Evolutionary conservation across 2,329 filamentous ascomycete species (phyloP).

Genomic region (Claviceps cyperi): DNA sequence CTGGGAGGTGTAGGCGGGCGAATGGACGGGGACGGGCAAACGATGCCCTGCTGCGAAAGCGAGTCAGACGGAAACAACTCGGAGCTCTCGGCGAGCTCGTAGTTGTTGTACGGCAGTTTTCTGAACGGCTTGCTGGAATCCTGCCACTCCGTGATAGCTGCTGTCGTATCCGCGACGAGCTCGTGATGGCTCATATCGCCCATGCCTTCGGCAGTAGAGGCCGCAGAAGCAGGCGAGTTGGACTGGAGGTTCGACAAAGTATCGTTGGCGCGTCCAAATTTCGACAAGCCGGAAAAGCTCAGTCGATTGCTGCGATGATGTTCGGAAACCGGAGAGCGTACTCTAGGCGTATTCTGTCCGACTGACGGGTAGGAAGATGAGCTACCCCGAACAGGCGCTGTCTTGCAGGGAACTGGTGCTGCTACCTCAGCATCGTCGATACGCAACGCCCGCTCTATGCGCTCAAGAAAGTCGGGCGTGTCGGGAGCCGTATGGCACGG

Average conservation of each 20-base stretch:
- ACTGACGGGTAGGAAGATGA: slow-evolving; percentile 20
- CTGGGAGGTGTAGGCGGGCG: neutral
- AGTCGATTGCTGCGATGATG: slow-evolving; percentile 10
- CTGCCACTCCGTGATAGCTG: slow-evolving; percentile 14
- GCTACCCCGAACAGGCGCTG: slow-evolving; percentile 10
- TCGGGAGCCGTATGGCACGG: slow-evolving; percentile 1
- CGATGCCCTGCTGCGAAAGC: slow-evolving; percentile 8
- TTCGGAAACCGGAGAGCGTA: slow-evolving; percentile 16
- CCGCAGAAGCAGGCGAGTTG: slow-evolving; percentile 11
- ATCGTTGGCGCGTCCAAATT: slow-evolving; percentile 16
- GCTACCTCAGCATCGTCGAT: neutral
- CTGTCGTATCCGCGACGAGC: slow-evolving; percentile 12
- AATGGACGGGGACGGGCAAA: slow-evolving; percentile 1
- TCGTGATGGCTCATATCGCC: slow-evolving; percentile 9
- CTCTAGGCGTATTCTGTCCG: slow-evolving; percentile 8
- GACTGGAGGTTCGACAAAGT: slow-evolving; percentile 17
- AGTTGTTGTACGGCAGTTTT: slow-evolving; percentile 12
- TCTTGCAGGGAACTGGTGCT: neutral
- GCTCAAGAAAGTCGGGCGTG: slow-evolving; percentile 8
- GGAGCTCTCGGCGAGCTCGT: slow-evolving; percentile 13
- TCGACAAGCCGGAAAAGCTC: slow-evolving; percentile 15
- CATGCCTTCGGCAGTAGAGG: slow-evolving; percentile 6
- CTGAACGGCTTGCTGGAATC: slow-evolving; percentile 8
- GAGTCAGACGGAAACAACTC: slow-evolving; percentile 13
- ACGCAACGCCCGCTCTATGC: slow-evolving; percentile 9